Conservation (phyloP, 106 monocot genomes). For the Phalaenopsis equestris region DNA sequence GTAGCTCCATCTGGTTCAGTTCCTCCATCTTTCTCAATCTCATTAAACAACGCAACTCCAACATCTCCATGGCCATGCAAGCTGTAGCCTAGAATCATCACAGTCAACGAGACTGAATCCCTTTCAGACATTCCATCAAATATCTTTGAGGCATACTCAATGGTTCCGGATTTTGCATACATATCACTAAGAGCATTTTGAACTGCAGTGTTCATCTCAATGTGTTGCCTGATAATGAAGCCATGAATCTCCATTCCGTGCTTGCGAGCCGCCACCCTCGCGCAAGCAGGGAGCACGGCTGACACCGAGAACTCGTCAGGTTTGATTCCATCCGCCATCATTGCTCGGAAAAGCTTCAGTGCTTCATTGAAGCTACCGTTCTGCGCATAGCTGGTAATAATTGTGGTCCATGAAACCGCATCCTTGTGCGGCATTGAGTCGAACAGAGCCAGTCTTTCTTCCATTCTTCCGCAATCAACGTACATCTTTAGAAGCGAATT, state of each 20-base stretch:
- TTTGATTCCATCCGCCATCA: conserved; percentile 14
- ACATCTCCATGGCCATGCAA: conserved; percentile 44
- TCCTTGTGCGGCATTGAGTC: conserved; percentile 23
- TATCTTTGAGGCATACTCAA: conserved; percentile 26
- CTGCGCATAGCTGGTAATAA: conserved; percentile 23
- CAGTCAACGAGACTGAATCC: conserved; percentile 45
- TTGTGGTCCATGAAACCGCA: conserved; percentile 30
- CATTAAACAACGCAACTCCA: conserved; percentile 30
- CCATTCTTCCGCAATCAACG: conserved; percentile 19
- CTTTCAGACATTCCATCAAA: conserved; percentile 24
- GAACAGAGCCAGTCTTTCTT: conserved; percentile 21
- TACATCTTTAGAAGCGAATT: conserved; percentile 42
- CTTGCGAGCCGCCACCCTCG: conserved; percentile 31
- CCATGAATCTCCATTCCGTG: conserved; percentile 45
- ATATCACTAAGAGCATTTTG: conserved; percentile 56
- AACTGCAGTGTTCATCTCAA: conserved; percentile 9
- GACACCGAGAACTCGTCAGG: conserved; percentile 32
- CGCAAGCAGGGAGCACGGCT: conserved; percentile 48
- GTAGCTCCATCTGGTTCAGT: conserved; percentile 22
- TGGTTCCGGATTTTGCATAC: conserved; percentile 44
- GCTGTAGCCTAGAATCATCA: conserved; percentile 46
- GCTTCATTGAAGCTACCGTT: conserved; percentile 37
- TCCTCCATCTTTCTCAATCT: conserved; percentile 15
- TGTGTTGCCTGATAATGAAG: conserved; percentile 15
- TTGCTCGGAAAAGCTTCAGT: conserved; percentile 31